A percentile compares a stretch with the other conserved stretches of the same genome.
Evolutionary conservation across 1,284 basidiomycete species (phyloP).

Genomic region (Ceratobasidium theobromae): DNA sequence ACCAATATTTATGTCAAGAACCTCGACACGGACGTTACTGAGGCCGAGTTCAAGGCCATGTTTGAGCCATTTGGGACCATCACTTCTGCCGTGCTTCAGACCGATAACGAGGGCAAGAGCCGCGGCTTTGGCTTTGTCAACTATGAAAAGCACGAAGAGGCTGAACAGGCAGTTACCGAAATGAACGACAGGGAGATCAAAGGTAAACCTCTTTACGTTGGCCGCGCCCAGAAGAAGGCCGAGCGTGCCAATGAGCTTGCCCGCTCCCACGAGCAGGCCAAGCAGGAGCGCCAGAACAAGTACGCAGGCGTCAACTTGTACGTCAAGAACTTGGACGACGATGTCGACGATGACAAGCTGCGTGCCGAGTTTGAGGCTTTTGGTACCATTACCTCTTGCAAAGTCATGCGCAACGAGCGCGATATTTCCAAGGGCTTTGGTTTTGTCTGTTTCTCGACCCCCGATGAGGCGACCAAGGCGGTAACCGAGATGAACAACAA

Average conservation of each 20-base stretch:
- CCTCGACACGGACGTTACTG: slow-evolving; percentile 79
- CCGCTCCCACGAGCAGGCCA: slow-evolving; percentile 90
- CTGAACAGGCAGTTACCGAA: slow-evolving; percentile 84
- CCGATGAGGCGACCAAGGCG: slow-evolving; percentile 99
- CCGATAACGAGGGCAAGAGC: slow-evolving; percentile 86
- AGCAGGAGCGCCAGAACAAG: slow-evolving; percentile 98
- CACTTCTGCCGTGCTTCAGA: slow-evolving; percentile 83
- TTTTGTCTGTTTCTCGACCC: slow-evolving; percentile 98
- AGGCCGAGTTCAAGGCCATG: slow-evolving; percentile 85
- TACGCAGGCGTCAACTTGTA: slow-evolving; percentile 99
- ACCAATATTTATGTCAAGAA: slow-evolving; percentile 99
- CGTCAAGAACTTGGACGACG: slow-evolving; percentile 97
- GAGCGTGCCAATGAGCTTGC: slow-evolving; percentile 98
- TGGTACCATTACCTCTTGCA: slow-evolving; percentile 96
- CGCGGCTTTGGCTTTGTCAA: slow-evolving; percentile 99
- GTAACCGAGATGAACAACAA: slow-evolving; percentile 99
- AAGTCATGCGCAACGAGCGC: slow-evolving; percentile 99
- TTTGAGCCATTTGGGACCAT: slow-evolving; percentile 83
- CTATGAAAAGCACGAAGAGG: slow-evolving; percentile 90
- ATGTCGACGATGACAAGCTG: slow-evolving; percentile 93
- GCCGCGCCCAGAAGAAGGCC: slow-evolving; percentile 97
- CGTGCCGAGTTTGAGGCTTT: slow-evolving; percentile 95
- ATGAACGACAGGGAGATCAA: slow-evolving; percentile 88
- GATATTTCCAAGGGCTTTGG: slow-evolving; percentile 93
- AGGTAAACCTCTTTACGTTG: slow-evolving; percentile 92